Percentiles rank a stretch among this genome's conserved stretches.
phyloP scores from a whole-genome alignment of 2,329 filamentous ascomycete species.

The Acephala macrosclerotiorum region DNA sequence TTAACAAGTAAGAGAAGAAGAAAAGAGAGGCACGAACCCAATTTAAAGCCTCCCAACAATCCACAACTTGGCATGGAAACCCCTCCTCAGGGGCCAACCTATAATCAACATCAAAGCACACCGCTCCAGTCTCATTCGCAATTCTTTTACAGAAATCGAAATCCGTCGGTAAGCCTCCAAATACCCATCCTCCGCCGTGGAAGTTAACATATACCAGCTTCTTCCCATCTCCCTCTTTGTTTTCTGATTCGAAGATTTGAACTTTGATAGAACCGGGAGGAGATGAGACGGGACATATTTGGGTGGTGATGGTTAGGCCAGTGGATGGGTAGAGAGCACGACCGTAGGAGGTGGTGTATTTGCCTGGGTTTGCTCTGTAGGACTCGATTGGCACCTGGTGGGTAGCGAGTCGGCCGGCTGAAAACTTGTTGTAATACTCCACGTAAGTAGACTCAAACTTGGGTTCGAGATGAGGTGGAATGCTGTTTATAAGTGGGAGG shows the following conservation, averaged over 20 bases:
- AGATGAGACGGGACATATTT: constrained; percentile 48
- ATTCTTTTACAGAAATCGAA: constrained; percentile 51
- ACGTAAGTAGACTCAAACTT: constrained; percentile 51
- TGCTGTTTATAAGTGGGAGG: constrained; percentile 51
- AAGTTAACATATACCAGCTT: constrained; percentile 44
- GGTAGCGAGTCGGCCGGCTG: constrained; percentile 49
- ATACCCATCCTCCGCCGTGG: constrained; percentile 48
- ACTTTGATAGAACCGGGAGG: constrained; percentile 47
- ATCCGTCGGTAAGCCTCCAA: constrained; percentile 48
- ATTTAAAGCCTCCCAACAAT: constrained; percentile 53
- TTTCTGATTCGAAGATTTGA: constrained; percentile 49
- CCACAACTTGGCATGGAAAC: constrained; percentile 52
- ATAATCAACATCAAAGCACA: constrained; percentile 54
- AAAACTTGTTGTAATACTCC: constrained; percentile 51
- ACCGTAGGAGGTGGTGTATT: constrained; percentile 48
- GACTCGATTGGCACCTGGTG: constrained; percentile 46
- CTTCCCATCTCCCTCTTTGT: constrained; percentile 35
- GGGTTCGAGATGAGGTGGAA: constrained; percentile 46
- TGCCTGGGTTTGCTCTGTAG: constrained; percentile 48
- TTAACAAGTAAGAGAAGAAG: too few species aligned
- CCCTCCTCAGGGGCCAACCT: constrained; percentile 52
- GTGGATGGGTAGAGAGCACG: constrained; percentile 44
- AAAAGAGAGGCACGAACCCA: constrained; percentile 43
- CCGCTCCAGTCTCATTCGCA: constrained; percentile 48
- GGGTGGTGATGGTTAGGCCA: constrained; percentile 48